Evolutionary conservation across 1,284 basidiomycete genomes (phyloP).

Genomic region (Inonotus obliquus): DNA sequence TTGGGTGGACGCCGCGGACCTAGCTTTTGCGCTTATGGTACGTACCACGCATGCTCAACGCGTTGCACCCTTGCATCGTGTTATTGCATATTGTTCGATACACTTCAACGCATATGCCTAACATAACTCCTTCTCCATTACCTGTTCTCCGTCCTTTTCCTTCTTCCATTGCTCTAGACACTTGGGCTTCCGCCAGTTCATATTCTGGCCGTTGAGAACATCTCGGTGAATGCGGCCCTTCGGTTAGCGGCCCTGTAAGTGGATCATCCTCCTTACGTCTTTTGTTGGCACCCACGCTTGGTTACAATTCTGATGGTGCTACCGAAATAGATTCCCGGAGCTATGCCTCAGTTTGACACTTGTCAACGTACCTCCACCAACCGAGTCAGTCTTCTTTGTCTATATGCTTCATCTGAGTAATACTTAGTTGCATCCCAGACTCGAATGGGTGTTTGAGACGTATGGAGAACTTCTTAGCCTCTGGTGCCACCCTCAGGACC

Average conservation of each 20-base stretch:
- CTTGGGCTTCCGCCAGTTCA: constrained; percentile 63
- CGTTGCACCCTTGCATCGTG: background rate
- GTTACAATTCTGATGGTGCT: constrained; percentile 11
- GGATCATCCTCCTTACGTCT: constrained; percentile 21
- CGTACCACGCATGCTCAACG: constrained; percentile 21
- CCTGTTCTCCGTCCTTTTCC: background rate
- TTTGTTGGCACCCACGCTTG: background rate
- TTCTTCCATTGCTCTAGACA: constrained; percentile 34
- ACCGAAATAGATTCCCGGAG: constrained; percentile 58
- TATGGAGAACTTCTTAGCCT: constrained; percentile 57
- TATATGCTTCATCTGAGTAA: constrained; percentile 2
- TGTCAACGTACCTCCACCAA: constrained; percentile 61
- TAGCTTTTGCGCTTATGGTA: constrained; percentile 61
- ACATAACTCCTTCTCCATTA: background rate
- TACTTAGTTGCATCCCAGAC: constrained; percentile 32
- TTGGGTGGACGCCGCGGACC: constrained; percentile 72
- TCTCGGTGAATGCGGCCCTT: constrained; percentile 48
- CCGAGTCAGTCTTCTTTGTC: constrained; percentile 41
- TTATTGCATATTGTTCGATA: background rate
- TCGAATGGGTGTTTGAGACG: constrained; percentile 52
- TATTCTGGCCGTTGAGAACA: constrained; percentile 58
- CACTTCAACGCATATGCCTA: background rate
- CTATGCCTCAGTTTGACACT: constrained; percentile 62
- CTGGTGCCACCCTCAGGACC: constrained; percentile 62
- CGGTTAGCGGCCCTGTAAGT: constrained; percentile 59